Conservation (phyloP, 2,329 filamentous ascomycete genomes). For the Fusarium veterinarium region DNA sequence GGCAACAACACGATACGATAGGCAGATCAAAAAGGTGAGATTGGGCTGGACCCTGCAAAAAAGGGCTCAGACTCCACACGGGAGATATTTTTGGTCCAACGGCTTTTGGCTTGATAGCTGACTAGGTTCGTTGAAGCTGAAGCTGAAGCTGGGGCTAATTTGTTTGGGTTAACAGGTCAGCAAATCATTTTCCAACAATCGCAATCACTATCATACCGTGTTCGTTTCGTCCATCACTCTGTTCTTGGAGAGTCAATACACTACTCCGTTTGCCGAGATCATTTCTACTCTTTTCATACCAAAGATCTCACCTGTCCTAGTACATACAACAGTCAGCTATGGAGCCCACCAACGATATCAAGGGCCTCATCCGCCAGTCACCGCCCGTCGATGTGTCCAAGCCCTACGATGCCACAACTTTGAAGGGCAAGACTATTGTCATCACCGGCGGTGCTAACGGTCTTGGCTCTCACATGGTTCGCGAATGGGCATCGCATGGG, state of each 20-base stretch:
- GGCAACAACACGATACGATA: not conserved
- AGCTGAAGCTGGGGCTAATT: constrained; percentile 8
- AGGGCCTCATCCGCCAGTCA: constrained; percentile 49
- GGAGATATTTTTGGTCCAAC: constrained; percentile 18
- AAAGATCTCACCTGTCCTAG: not conserved
- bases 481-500: constrained; percentile 64
- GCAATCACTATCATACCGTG: not conserved
- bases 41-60: constrained; percentile 13
- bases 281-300: not conserved
- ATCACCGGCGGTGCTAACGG: constrained; percentile 74
- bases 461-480: constrained; percentile 66
- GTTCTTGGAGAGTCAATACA: not conserved
- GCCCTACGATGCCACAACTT: constrained; percentile 57
- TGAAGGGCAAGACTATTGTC: constrained; percentile 67
- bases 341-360: constrained; percentile 36
- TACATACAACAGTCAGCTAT: not conserved
- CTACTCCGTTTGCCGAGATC: constrained; percentile 2
- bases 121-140: not conserved
- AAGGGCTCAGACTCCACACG: constrained; percentile 21
- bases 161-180: constrained; percentile 17
- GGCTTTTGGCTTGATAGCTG: not conserved
- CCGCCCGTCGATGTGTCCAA: constrained; percentile 58
- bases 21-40: constrained; percentile 5
- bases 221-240: not conserved
- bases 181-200: not conserved